Base-by-base conservation (phyloP, 257 asterid genomes). In the Plantago major region DNA sequence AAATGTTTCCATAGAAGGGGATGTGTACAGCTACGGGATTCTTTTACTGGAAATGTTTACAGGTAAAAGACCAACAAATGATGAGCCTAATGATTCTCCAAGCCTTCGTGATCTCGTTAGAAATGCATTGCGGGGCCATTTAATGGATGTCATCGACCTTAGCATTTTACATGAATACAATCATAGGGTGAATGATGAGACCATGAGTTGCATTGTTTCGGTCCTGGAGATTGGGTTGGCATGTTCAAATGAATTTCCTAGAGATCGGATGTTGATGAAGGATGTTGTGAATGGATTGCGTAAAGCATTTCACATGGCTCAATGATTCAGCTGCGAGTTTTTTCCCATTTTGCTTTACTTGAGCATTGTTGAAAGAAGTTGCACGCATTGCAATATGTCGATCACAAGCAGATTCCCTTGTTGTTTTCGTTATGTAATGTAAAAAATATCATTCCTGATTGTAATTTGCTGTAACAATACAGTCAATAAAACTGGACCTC, bases 1-100 rank as follows among this genome's bases (percentile, higher is more conserved):
- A 10, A 49, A 65, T 8, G 56, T 44, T 43, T 65, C 78, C 5
- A 60, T 72, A 0, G 66, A 53, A 40, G 84, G 76, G 38, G 78
- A 78, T 46, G 75, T 78, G 33, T 78, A 78, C 66, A 78, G 72
- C 53, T 74, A 62, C 0, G 76, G 78, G 2, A 66, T 78, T 38
- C 74, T 72, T 14, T 17, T 78, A 38, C 60, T 78, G 44, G 81
- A 78, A 54, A 58, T 71, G 74, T 78, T 78, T 46, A 78, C 74
- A 1, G 70, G 81, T 30, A 74, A 59, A 68, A 71, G 61, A 33
- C 84, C 78, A 13, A 78, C 76, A 0, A 73, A 74, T 65, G 55
- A 10, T 22, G 49, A 46, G 9, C 68, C 74, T 62, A 60, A 18
- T 9, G 71, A 74, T 22, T 71, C 70, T 1, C 5, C 55, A 30